Base-by-base conservation (phyloP, 2,329 filamentous ascomycete species). In the Aspergillus fumigatus region DNA sequence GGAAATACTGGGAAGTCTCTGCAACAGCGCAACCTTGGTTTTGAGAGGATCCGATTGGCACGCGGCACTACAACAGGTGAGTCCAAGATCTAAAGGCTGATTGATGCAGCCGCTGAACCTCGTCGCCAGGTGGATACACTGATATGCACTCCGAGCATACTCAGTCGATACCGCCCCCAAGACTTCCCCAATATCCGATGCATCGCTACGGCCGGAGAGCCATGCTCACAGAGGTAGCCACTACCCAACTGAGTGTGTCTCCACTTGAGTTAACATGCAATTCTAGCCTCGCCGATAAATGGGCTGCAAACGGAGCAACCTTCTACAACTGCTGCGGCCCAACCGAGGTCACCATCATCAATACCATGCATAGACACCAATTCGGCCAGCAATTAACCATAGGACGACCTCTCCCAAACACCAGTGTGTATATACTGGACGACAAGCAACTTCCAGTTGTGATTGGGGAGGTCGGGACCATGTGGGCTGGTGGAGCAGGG, bases 271-370 rank as follows among this genome's bases (percentile, higher is more conserved):
- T 43, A 17, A 43, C 40, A 3, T 9, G 2, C 19, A 10, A 0
- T 9, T 48, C 8, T 32, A 58, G 53, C 19, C 50, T 58, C n/a
- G 56, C 56, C n/a, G 56, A 58, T 38, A 54, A 51, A 27, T 58
- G 53, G 56, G 56, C 38, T 1, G 43, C 49, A 9, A 29, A 47
- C 27, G 53, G 56, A 5, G 56, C 25, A 11, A 48, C 10, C 19
- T 58, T 53, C 50, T 56, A 53, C 35, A 58, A 58, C 50, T 58
- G 56, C 50, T 58, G 53, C 29, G 56, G 56, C 17, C 56, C 56
- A 4, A 58, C 56, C 3, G 56, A 58, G 32, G 41, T 45, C 9
- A 58, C 56, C 14, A 58, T 58, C 32, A 48, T 58, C 27, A 58
- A 58, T 50, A 58, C 56, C 17, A 58, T 58, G 56, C 56, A 58